phyloP scores from a whole-genome alignment of 2,329 filamentous ascomycete genomes.

The Fusarium graminum region DNA sequence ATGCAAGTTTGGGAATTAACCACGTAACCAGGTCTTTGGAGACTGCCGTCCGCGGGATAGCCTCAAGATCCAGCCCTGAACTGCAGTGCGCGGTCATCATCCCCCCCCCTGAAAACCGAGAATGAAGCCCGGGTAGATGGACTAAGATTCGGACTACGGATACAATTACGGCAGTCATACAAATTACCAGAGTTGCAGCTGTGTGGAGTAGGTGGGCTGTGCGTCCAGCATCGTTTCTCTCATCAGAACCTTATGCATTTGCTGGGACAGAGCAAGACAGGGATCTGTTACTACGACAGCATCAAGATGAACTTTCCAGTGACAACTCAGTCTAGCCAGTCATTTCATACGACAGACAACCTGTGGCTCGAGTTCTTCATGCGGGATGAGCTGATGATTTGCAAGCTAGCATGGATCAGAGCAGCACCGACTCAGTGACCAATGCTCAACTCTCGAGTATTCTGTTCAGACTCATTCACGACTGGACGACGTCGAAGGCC shows the following conservation, averaged over 20 bases:
- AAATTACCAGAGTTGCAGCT: slow-evolving; percentile 15
- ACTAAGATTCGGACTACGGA: slow-evolving; percentile 13
- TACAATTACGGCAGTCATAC: background rate
- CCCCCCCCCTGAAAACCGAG: slow-evolving; percentile 4
- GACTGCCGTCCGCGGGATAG: slow-evolving; percentile 15
- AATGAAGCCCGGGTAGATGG: slow-evolving; percentile 8
- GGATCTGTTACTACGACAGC: slow-evolving; percentile 13
- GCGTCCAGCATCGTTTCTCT: slow-evolving; percentile 14
- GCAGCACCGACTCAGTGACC: slow-evolving; percentile 9
- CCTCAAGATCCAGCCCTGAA: slow-evolving; percentile 17
- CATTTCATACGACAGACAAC: background rate
- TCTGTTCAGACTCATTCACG: slow-evolving; percentile 6
- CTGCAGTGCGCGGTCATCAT: slow-evolving; percentile 2
- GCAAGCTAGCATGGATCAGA: slow-evolving; percentile 14
- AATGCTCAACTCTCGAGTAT: slow-evolving; percentile 9
- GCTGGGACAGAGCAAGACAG: slow-evolving; percentile 18
- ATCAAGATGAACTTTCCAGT: background rate
- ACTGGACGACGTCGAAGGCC: background rate
- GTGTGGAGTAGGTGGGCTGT: slow-evolving; percentile 35
- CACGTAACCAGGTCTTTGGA: slow-evolving; percentile 11
- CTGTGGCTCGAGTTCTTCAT: slow-evolving; percentile 15
- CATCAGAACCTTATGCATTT: slow-evolving; percentile 38
- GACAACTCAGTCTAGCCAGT: slow-evolving; percentile 3
- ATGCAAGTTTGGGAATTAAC: slow-evolving; percentile 1
- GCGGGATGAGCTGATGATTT: slow-evolving; percentile 14